phyloP scores from a whole-genome alignment of 2,329 filamentous ascomycete genomes.

The Aspergillus aculeatus region DNA sequence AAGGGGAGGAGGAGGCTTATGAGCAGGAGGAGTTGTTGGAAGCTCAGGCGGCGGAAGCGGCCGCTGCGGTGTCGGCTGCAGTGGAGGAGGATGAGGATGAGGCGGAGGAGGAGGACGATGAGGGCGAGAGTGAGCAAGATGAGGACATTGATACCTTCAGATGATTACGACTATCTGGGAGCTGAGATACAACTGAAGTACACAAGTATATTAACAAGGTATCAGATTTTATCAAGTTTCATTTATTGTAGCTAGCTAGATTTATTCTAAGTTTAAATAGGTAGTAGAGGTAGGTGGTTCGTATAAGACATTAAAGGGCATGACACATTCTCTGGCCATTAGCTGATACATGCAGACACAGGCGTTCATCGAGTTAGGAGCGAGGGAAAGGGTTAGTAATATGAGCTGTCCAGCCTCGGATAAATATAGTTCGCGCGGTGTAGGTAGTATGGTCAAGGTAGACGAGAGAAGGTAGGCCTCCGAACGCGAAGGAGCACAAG shows the following conservation, averaged over 20 bases:
- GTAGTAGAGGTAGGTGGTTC: conserved; percentile 9
- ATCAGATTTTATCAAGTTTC: neutral
- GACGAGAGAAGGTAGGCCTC: neutral
- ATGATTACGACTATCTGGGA: neutral
- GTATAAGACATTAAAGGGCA: conserved; percentile 16
- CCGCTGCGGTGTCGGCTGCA: conserved; percentile 22
- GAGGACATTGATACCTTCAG: neutral
- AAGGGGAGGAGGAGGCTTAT: conserved; percentile 35
- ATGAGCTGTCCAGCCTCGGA: neutral
- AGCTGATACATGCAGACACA: conserved; percentile 12
- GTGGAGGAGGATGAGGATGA: conserved; percentile 21
- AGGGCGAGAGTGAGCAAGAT: conserved; percentile 9
- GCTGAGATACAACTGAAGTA: neutral
- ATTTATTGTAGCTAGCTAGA: neutral
- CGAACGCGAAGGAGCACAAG: neutral
- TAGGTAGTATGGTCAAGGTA: neutral
- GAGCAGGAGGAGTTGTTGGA: conserved; percentile 33
- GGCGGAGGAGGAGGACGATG: conserved; percentile 23
- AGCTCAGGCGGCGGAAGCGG: conserved; percentile 29
- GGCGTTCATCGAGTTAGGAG: neutral
- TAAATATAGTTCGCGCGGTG: neutral
- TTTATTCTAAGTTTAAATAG: conserved; percentile 5
- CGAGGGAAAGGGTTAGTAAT: neutral
- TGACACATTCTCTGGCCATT: conserved; percentile 18
- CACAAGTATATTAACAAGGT: neutral